Evolutionary conservation across 164 flowering plant genomes (phyloP).

Genomic region (Nelumbo lutea): DNA sequence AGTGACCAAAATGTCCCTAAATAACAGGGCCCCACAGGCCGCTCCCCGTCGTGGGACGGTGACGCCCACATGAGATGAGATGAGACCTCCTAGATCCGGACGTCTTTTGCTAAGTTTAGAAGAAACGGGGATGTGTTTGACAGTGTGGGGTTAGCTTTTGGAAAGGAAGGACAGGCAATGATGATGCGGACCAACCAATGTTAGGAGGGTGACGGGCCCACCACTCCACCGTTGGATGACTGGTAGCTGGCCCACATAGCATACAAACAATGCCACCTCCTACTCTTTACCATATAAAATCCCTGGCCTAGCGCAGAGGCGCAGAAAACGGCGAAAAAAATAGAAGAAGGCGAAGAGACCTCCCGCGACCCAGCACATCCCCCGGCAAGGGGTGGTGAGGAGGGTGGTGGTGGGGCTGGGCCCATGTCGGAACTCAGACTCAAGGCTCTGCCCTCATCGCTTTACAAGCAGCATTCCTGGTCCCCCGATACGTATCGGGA

Average conservation of each 20-base stretch:
- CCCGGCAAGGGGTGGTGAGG: not conserved
- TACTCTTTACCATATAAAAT: not conserved
- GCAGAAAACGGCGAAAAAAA: not conserved
- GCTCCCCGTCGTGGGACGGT: too few species aligned
- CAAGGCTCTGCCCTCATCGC: constrained; percentile 3
- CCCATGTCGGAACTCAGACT: constrained; percentile 11
- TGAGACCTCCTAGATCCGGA: too few species aligned
- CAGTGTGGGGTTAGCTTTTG: too few species aligned
- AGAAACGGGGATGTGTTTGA: not conserved
- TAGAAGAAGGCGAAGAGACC: not conserved
- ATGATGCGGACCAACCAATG: constrained; percentile 34
- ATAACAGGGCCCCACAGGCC: too few species aligned
- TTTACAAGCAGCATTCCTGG: constrained; percentile 64
- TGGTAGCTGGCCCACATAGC: not conserved
- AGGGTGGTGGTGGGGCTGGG: not conserved
- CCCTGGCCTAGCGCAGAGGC: not conserved
- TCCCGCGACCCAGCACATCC: constrained; percentile 5
- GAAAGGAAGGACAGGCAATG: constrained; percentile 21
- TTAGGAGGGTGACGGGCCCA: not conserved
- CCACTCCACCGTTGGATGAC: not conserved
- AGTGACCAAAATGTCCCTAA: too few species aligned
- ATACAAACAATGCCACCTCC: not conserved
- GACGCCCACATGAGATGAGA: too few species aligned
- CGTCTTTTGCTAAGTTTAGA: not conserved
- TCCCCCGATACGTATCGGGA: constrained; percentile 45